Evolutionary conservation across 805 yeast species (phyloP), one percentile per base, ranked within the genome.

Genomic region (Starmerella sirachaensis): DNA sequence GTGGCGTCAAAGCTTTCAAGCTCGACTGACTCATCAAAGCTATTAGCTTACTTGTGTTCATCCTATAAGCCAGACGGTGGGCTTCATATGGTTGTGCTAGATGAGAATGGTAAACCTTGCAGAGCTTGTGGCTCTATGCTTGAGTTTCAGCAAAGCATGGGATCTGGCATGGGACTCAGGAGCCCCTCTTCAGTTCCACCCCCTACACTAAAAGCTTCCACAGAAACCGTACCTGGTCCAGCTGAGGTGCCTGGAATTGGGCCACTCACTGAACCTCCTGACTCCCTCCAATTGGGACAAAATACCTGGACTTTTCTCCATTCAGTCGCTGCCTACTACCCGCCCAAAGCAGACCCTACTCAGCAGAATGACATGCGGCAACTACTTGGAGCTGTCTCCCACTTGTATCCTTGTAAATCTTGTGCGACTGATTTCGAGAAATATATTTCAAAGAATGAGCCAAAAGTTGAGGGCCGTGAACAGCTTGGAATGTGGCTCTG

Each of bases 261-360:
- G 14, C 51, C 56, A 1, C 63, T 67, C 43, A 77, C 71, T 20
- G 75, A 79, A 45, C 98, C 98, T 1, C 86, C 97, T 0, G 96
- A 86, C 60, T 88, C 80, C 3, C 77, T 68, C 37, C 65, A 68
- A 43, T 58, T 91, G 5, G 98, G 98, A 1, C 65, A 76, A 33
- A 74, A 94, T 0, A 75, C 95, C 3, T 91, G 98, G 98, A 83
- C 94, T 1, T 69, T 88, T 28, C 62, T 91, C 23, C 98, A 91
- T 53, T 69, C 93, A 0, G 69, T 88, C 36, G 95, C 95, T 0
- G 95, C 96, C 0, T 71, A 72, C 13, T 91, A 84, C 53, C 96
- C 98, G 0, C 76, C 68, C 27, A 58, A 50, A 0, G 93, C 98
- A 2, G 53, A 70, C 4, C 51, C 51, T 2, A 60, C 61, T 18